Base-by-base conservation (phyloP, 1,284 basidiomycete genomes). In the Salmacisia buchloeana region DNA sequence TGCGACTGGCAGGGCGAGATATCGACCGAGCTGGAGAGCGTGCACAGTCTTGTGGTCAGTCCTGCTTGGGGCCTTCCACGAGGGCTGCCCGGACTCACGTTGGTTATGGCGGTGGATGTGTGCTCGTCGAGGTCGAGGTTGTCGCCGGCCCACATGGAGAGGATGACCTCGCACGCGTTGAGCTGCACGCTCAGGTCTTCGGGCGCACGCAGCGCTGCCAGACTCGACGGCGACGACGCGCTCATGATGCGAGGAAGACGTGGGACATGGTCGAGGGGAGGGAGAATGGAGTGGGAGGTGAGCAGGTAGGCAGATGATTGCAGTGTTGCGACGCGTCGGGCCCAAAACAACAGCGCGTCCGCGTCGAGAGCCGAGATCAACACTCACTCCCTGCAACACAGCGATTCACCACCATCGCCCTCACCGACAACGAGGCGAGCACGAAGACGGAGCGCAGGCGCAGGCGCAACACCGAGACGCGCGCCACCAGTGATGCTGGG, bases 91-190 rank as follows among this genome's bases (percentile, higher is more conserved):
- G 18, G 23, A 56, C 60, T 56, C 45, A 58, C 61, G 21, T 41
- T 58, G 18, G 27, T 54, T 34, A 41, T 61, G 18, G 21, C 36
- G 25, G 9, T 39, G 29, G 43, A 31, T 33, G 29, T 33, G 29
- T 4, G 10, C 21, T 69, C 66, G 15, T 66, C 67, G 25, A 72
- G 35, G 3, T 23, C 15, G 0, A 73, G 57, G 39, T 71, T 69
- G 45, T 67, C 68, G 5, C 45, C 39, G 1, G 67, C 69, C 71
- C 71, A 73, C 71, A 73, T 73, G 45, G 71, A 67, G 10, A 63
- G 58, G 15, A 73, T 58, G 21, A 73, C 58, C 49, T 73, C 68
- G 62, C 71, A 60, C 1, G 69, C 58, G 1, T 58, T 59, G 9
- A 71, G 43, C 12, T 45, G 58, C 18, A 46, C 23, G 13, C 45